Base-by-base conservation (phyloP, 2,329 filamentous ascomycete genomes). In the Sporothrix euskadiensis region DNA sequence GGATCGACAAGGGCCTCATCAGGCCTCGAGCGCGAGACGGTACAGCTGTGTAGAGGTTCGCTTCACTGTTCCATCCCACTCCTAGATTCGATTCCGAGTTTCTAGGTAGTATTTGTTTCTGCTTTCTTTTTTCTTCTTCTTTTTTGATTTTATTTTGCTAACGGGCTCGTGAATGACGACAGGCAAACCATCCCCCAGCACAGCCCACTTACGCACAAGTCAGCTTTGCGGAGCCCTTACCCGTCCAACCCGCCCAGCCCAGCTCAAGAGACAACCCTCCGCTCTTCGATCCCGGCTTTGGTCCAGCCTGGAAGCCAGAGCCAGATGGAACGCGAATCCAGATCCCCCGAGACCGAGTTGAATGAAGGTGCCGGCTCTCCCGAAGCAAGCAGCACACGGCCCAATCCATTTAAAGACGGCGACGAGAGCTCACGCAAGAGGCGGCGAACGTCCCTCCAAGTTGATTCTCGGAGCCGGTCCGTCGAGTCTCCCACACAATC, bases 331-430 rank as follows among this genome's bases (percentile, higher is more conserved):
- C 84, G 82, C 80, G 81, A 83, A 80, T 83, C 84, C 79, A 83
- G 79, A 79, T 74, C 74, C 68, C 74, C 74, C 66, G 82, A 83
- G 76, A 81, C 83, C 79, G 85, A 88, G 81, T 83, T 83, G 81
- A 84, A 83, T 84, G 86, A 88, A 83, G 86, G 87, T 81, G 86
- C 87, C 79, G 84, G 85, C 81, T 90, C 88, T 78, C 87, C 87
- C 81, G 89, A 91, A 83, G 86, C 88, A 80, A 85, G 85, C 81
- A 87, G 88, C 78, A 88, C 86, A 77, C 86, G 89, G 75, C 88
- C 87, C 71, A 90, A 91, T 76, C 89, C 89, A 56, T 91, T 90
- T 80, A 85, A 89, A 39, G 69, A 69, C 82, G 88, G 90, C 81
- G 83, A 81, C 79, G 86, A 88, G 76, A 78, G 81, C 65, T 83